A percentile compares a stretch with the other conserved stretches of the same genome.
These are phyloP conservation scores for Penicillium sp. DNA, from an alignment of 2,329 filamentous ascomycete species.

Conservation along the genomic window DNA sequence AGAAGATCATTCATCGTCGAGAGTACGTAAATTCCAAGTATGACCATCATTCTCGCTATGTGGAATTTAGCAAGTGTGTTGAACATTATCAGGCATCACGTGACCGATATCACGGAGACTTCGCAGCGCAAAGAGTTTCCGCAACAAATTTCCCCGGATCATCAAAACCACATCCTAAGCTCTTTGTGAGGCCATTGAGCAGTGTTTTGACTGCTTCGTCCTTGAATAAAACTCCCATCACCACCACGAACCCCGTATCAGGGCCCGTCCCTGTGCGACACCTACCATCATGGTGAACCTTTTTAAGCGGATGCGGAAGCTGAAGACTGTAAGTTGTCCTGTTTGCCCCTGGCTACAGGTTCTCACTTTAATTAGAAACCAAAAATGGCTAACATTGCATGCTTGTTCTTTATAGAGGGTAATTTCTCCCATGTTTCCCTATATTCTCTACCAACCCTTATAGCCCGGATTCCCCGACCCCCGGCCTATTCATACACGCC, in stretches of 20 bases:
- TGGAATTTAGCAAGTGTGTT: neutral
- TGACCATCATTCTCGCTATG: neutral
- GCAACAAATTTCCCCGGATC: constrained; percentile 25
- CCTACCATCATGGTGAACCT: constrained; percentile 46
- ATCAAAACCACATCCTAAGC: constrained; percentile 11
- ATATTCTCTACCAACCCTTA: constrained; percentile 2
- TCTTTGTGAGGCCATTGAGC: constrained; percentile 3
- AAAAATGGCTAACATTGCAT: constrained; percentile 15
- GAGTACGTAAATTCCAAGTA: neutral
- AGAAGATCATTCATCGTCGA: no score
- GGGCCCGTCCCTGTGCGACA: constrained; percentile 20
- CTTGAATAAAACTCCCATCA: neutral
- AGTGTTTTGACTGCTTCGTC: neutral
- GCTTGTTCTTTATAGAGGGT: constrained; percentile 28
- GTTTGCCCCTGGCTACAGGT: neutral
- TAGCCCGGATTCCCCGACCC: neutral
- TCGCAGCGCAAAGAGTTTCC: constrained; percentile 23
- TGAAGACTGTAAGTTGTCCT: constrained; percentile 63
- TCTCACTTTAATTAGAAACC: neutral
- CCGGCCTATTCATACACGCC: neutral
- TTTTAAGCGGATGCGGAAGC: constrained; percentile 67
- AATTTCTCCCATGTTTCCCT: constrained; percentile 15
- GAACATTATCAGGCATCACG: constrained; percentile 10
- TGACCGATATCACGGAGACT: constrained; percentile 25
- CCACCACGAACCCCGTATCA: constrained; percentile 7